These are phyloP conservation scores for Acorus gramineus DNA, from an alignment of 106 monocot species.

Conservation along the genomic window DNA sequence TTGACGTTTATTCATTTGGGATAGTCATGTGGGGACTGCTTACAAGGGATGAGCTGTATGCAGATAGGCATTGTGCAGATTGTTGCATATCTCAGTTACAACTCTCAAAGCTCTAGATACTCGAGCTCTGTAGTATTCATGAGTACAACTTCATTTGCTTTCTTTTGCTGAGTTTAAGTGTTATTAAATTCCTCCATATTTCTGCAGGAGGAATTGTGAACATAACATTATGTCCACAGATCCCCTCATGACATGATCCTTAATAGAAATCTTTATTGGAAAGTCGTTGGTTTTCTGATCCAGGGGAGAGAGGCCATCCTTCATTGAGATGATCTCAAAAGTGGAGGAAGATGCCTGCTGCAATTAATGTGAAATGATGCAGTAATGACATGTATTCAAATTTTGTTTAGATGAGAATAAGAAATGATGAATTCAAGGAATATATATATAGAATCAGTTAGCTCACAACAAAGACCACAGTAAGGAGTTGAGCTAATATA, in stretches of 20 bases:
- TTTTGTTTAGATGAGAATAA: too few species aligned
- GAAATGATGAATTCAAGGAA: too few species aligned
- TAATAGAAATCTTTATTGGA: constrained; percentile 94
- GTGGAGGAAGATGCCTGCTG: constrained; percentile 78
- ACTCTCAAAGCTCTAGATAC: too few species aligned
- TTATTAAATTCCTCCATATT: too few species aligned
- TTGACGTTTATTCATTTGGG: constrained; percentile 64
- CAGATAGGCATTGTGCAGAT: constrained; percentile 60
- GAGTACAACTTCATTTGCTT: too few species aligned
- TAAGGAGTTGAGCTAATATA: too few species aligned
- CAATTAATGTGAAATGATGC: constrained; percentile 73
- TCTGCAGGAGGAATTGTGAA: constrained; percentile 72
- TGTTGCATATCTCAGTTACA: too few species aligned
- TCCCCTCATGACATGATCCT: constrained; percentile 91
- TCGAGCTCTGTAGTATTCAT: too few species aligned
- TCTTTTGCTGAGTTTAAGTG: too few species aligned
- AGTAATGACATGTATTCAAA: neutral
- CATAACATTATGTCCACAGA: constrained; percentile 65
- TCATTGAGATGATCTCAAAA: constrained; percentile 74
- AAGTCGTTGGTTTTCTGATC: constrained; percentile 86
- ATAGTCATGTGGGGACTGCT: constrained; percentile 98
- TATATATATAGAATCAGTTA: too few species aligned
- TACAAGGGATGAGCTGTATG: constrained; percentile 90
- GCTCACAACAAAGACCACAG: too few species aligned
- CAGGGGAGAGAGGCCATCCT: constrained; percentile 59